Base-by-base conservation (phyloP, 1,284 basidiomycete genomes). In the Trichosporon coremiiforme region DNA sequence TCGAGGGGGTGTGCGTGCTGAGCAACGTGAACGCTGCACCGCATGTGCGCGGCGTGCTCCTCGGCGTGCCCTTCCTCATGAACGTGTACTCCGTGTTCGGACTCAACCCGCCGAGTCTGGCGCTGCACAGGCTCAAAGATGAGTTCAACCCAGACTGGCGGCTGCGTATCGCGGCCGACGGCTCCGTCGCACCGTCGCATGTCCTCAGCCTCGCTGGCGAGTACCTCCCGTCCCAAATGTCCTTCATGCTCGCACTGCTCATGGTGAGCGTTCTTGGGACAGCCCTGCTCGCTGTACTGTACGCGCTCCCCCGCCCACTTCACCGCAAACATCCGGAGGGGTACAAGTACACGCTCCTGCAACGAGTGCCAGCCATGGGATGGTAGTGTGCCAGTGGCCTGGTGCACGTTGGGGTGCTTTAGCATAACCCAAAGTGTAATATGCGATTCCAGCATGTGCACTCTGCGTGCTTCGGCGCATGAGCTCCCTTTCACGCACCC, bases 71-170 rank as follows among this genome's bases (percentile, higher is more conserved):
- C 0, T 95, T 95, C 80, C 79, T 95, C 69, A 87, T 90, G 63
- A 91, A 91, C 1, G 90, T 94, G 0, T 95, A 94, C 80, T 89
- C 90, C 5, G 85, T 94, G 64, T 95, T 88, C 63, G 57, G 57
- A 1, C 25, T 60, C 5, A 17, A 60, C 3, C 57, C 57, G 1
- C 57, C 57, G 4, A 15, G 10, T 2, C 31, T 60, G 31, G 17
- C 4, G 4, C 29, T 60, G 2, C 29, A 60, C 31, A 2, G 15
- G 13, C 31, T 60, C 1, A 31, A 33, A 31, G 17, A 33, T 5
- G 13, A 60, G 31, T 33, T n/a, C 31, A 60, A 60, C 57, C 57
- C 57, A 2, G 31, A 17, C 13, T 60, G 57, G 57, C 57, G 31
- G 31, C 57, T 60, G 2, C 17, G 29, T 8, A 60, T 60, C 17